Base-by-base conservation (phyloP, 768 basidiomycete genomes). In the Lentinus brumalis region DNA sequence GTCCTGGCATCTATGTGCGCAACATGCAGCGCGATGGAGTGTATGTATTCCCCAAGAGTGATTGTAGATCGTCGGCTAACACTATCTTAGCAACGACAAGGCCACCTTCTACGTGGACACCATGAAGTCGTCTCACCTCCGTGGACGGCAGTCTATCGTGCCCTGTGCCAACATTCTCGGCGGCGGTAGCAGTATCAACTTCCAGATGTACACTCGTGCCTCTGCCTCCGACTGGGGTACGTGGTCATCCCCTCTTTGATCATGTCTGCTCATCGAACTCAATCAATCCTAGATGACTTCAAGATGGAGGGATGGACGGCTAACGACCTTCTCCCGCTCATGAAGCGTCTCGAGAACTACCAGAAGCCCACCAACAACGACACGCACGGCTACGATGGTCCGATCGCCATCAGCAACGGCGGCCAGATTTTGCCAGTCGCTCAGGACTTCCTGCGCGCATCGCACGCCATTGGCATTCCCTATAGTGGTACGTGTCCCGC, bases 311-410 rank as follows among this genome's bases (percentile, higher is more conserved):
- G 87, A 50, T 88, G 87, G 87, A 83, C 81, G 9, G 83, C 83
- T 9, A 77, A 87, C 71, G 88, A 88, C 66, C 79, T 89, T 16
- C 67, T 88, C 52, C 88, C 87, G 4, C 77, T 89, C 62, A 90
- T 89, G 88, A 88, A 88, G 74, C 77, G 87, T 53, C 76, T 89
- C 57, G 87, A 89, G 80, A 87, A 88, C 76, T 89, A 90, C 71
- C 88, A 89, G 79, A 88, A 88, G 74, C 86, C 88, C 1, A 73
- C 71, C 29, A 87, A 87, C 76, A 88, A 84, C 70, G 76, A 85
- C 59, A 84, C 81, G 2, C 87, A 89, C 70, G 88, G 87, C 44
- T 88, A 88, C 63, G 82, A 86, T 59, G 88, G 88, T 4, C 87
- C 88, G n/a, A 86, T 90, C 57, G 86, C 86, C 14, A 88, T 89